Evolutionary conservation across 83 land plant species (phyloP).

Genomic region (Picea abies): DNA sequence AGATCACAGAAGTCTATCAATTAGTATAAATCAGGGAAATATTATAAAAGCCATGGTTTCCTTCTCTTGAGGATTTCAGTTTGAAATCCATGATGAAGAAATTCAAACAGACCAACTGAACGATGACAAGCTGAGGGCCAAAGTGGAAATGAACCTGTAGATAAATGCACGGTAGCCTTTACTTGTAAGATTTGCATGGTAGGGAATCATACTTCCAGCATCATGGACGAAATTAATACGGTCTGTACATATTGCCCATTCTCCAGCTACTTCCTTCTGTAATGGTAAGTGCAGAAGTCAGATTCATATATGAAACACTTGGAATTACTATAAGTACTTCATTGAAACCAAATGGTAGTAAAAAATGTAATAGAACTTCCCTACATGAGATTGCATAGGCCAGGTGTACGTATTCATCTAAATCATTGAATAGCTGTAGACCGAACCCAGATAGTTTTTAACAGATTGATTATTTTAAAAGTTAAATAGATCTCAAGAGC

Average conservation of each 20-base stretch:
- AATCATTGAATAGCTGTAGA: background rate
- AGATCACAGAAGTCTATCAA: too few species aligned
- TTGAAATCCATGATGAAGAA: too few species aligned
- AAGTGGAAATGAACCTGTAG: slow-evolving; percentile 35
- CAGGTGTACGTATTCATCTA: background rate
- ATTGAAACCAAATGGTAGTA: background rate
- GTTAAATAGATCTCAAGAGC: background rate
- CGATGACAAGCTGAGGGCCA: too few species aligned
- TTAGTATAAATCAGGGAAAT: too few species aligned
- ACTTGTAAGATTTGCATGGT: slow-evolving; percentile 59
- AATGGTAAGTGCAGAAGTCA: background rate
- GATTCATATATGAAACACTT: background rate
- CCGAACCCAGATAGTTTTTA: background rate
- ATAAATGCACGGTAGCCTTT: slow-evolving; percentile 74
- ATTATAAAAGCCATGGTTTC: too few species aligned
- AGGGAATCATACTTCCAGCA: slow-evolving; percentile 85
- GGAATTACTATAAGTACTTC: background rate
- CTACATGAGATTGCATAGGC: background rate
- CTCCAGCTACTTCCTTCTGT: slow-evolving; percentile 44
- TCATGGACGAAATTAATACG: slow-evolving; percentile 43
- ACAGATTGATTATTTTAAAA: background rate
- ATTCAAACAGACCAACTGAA: too few species aligned
- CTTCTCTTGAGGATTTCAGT: too few species aligned
- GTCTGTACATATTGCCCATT: slow-evolving; percentile 65
- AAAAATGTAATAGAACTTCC: background rate